Evolutionary conservation across 2,329 filamentous ascomycete species (phyloP), one percentile per base, ranked within the genome.

Genomic region (Cercospora janseana): DNA sequence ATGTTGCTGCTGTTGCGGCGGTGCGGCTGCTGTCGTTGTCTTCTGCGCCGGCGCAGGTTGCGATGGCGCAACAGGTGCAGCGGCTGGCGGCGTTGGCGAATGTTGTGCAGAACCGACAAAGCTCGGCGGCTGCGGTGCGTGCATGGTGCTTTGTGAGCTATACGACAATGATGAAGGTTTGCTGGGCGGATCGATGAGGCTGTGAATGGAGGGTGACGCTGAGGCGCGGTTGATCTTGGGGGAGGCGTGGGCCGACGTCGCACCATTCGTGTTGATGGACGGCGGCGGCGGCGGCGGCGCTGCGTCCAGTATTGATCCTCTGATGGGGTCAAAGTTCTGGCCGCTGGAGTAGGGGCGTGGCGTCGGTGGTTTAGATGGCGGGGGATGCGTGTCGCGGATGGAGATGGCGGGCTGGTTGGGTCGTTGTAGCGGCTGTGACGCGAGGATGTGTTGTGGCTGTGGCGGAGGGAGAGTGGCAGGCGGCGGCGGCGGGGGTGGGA

Each of bases 181-280:
- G 44, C 61, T 69, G 69, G 63, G 79, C 26, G 85, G 86, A 60
- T 95, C 89, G 43, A 96, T 88, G 50, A 96, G 79, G 70, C 88
- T 95, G 4, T 89, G 86, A 60, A 96, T 95, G 2, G 92, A 92
- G 1, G 92, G 91, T 4, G 92, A 96, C 29, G 87, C 87, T 66
- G 87, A 92, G n/a, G 88, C 86, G 47, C 86, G 82, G 69, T 86
- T 85, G 46, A 79, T 70, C 52, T 64, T 69, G 15, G 72, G 69
- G 32, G 72, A 72, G 12, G 68, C 49, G 64, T 63, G 72, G 62
- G 60, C 66, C 55, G 55, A 70, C 46, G 55, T 58, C 49, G 45
- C 34, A 46, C 58, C 57, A 49, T 58, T 60, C 13, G 58, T 29
- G 18, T 51, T 26, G 28, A 56, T 51, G n/a, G n/a, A n/a, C n/a